Percentiles rank a stretch among this genome's conserved stretches.
Conservation (phyloP, 2,329 filamentous ascomycete species). For the Hypoxylon sp. region DNA sequence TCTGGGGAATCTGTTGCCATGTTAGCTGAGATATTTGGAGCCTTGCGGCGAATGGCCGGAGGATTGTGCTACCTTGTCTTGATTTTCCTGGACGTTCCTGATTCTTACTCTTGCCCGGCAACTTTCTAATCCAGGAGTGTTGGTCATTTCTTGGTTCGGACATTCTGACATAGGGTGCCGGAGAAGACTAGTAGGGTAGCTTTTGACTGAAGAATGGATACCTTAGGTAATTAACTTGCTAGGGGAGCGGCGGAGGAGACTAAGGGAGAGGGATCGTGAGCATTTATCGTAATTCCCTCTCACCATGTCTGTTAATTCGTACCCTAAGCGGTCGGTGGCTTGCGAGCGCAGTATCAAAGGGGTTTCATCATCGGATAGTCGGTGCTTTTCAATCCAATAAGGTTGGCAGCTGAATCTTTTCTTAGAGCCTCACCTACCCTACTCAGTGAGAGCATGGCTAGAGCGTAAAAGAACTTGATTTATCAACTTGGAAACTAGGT, state of each 20-base stretch:
- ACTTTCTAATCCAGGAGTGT: neutral
- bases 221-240: neutral
- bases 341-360: neutral
- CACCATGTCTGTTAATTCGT: neutral
- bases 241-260: neutral
- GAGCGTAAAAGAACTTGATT: neutral
- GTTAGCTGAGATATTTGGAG: neutral
- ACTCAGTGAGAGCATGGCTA: neutral
- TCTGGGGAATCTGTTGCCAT: neutral
- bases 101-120: neutral
- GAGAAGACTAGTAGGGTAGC: neutral
- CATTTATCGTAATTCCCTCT: neutral
- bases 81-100: neutral
- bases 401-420: neutral
- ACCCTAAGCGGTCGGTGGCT: neutral
- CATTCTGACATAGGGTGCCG: neutral
- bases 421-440: neutral
- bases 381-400: neutral
- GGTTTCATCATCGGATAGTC: neutral
- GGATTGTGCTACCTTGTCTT: neutral
- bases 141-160: neutral
- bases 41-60: neutral
- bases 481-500: neutral
- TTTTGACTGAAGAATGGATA: neutral
- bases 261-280: neutral